These are phyloP conservation scores for Xylariaceae sp. DNA, from an alignment of 2,329 filamentous ascomycete species.

Conservation along the genomic window DNA sequence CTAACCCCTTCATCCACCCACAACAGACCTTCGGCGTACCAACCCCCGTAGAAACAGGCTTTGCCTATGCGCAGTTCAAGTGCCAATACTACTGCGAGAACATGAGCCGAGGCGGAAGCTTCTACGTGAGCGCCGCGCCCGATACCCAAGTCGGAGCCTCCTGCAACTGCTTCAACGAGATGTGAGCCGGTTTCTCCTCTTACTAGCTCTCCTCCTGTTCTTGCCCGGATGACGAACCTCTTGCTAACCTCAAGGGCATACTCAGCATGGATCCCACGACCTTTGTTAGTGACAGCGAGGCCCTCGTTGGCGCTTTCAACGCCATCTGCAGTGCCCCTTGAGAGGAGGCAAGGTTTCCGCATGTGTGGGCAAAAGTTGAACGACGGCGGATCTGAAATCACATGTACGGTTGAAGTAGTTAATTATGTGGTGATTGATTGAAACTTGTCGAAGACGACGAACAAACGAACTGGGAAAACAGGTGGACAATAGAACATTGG, in stretches of 20 bases:
- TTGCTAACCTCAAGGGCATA: neutral
- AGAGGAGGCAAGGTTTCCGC: too few relatives aligned
- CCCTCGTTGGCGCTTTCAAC: slow-evolving; percentile 29
- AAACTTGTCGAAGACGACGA: neutral
- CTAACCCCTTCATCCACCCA: neutral
- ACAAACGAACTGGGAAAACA: neutral
- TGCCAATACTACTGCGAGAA: slow-evolving; percentile 32
- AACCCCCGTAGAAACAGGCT: slow-evolving; percentile 24
- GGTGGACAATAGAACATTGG: too few relatives aligned
- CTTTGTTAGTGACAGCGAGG: slow-evolving; percentile 24
- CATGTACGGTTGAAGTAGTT: neutral
- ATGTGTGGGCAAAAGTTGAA: neutral
- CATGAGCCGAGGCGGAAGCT: slow-evolving; percentile 21
- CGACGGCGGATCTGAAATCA: neutral
- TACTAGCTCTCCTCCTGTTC: neutral
- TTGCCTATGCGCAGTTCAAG: slow-evolving; percentile 33
- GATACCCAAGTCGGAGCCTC: slow-evolving; percentile 17
- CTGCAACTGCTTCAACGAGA: slow-evolving; percentile 27
- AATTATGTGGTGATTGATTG: neutral
- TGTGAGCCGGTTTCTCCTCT: slow-evolving; percentile 19
- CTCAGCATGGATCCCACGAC: slow-evolving; percentile 24
- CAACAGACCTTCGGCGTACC: slow-evolving; percentile 30
- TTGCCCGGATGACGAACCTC: neutral
- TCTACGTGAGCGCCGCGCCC: slow-evolving; percentile 26
- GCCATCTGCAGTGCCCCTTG: slow-evolving; percentile 22